Evolutionary conservation across 441 rosid genomes (phyloP), one percentile per base, ranked within the genome.

Genomic region (Arabidopsis hybrid): DNA sequence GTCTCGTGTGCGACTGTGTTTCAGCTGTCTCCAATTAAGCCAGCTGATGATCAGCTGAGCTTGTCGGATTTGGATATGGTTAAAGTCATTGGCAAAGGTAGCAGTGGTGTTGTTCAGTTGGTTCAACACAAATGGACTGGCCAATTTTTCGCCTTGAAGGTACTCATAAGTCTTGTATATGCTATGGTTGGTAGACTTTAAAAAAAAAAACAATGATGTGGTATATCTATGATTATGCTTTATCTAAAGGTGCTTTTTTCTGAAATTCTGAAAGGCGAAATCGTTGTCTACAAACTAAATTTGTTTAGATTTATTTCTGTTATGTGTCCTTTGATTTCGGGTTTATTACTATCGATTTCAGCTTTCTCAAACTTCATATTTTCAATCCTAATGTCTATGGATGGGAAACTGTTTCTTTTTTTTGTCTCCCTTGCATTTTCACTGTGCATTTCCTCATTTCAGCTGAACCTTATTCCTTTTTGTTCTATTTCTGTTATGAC

Each of bases 91-190:
- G 99, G 99, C 8, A 95, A 95, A 83, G 99, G 99, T 71, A 92
- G 85, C 75, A 89, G 98, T 67, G 99, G 98, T 69, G 87, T 80
- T 68, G 99, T 95, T 35, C 99, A 95, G 59, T 75, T 95, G 83
- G 99, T 95, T 79, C 99, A 89, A 65, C 99, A 95, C 83, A 95
- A 95, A 80, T 95, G 99, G 99, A 92, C 98, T 17, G 88, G 87
- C 62, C 98, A 92, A 65, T 92, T 95, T 83, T 92, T 95, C 50
- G 98, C 99, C 7, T 81, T 92, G 60, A 95, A 95, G 97, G 99
- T 95, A 71, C 53, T 58, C 21, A 18, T 18, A 18, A 18, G 21
- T 18, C 21, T 18, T 18, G 21, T 18, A 18, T 18, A 18, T 18
- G 21, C 21, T 18, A 18, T 18, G 21, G 21, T 18, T 18, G 21